Conservation (phyloP, 495 filamentous ascomycete species). For the Aspergillus baeticus region DNA sequence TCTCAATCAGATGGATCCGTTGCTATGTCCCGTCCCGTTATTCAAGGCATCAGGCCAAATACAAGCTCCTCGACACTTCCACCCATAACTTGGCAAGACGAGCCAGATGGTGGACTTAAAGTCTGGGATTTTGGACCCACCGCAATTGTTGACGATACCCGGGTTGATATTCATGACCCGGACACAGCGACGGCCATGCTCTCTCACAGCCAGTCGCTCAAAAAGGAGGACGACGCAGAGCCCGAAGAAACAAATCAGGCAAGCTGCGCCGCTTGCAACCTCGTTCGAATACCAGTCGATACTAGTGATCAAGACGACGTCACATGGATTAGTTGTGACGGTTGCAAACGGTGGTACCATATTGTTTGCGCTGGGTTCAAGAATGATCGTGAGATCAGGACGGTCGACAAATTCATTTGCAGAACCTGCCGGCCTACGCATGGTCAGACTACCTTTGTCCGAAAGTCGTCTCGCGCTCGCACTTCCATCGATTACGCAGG, state of each 20-base stretch:
- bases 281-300: conserved; percentile 45
- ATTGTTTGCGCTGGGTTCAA: conserved; percentile 72
- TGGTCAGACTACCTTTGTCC: conserved; percentile 64
- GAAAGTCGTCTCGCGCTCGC: conserved; percentile 64
- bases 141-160: conserved; percentile 1
- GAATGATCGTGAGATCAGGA: conserved; percentile 64
- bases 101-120: conserved; percentile 24
- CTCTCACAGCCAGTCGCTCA: conserved; percentile 20
- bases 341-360: conserved; percentile 74
- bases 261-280: conserved; percentile 50
- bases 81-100: conserved; percentile 40
- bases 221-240: conserved; percentile 31
- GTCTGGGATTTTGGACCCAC: conserved; percentile 16
- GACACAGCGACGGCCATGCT: neutral
- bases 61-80: conserved; percentile 43
- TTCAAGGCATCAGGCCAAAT: conserved; percentile 38
- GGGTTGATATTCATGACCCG: conserved; percentile 5
- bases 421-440: conserved; percentile 54
- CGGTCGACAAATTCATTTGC: conserved; percentile 74
- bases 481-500: conserved; percentile 75
- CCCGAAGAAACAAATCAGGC: conserved; percentile 34
- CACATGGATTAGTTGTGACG: conserved; percentile 75
- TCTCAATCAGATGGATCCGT: conserved; percentile 49
- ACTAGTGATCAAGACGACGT: conserved; percentile 50
- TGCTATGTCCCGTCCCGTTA: conserved; percentile 38